These are phyloP conservation scores for Diospyros kaki DNA, from an alignment of 148 eudicot genomes.

Conservation along the genomic window DNA sequence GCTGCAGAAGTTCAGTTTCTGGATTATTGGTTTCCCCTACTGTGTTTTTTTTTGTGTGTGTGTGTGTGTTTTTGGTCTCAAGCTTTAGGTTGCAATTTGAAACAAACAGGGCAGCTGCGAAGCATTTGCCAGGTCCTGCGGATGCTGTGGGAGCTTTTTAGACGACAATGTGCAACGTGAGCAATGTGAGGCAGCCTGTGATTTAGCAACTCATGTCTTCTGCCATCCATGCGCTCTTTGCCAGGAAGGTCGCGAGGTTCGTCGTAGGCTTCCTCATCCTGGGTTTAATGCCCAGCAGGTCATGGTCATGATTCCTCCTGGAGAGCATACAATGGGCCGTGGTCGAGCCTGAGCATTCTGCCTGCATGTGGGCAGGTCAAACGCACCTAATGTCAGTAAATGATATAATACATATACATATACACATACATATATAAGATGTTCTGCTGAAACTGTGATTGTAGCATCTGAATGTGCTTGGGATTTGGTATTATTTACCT, in stretches of 20 bases:
- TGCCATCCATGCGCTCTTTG: conserved; percentile 89
- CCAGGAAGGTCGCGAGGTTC: conserved; percentile 92
- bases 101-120: conserved; percentile 70
- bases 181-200: conserved; percentile 76
- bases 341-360: conserved; percentile 19
- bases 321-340: conserved; percentile 76
- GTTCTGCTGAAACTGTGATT: neutral
- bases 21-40: neutral
- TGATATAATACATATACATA: neutral
- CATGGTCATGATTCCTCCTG: conserved; percentile 64
- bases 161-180: conserved; percentile 71
- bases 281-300: conserved; percentile 62
- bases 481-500: neutral
- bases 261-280: conserved; percentile 90
- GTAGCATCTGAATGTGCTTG: neutral
- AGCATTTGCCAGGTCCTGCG: conserved; percentile 49
- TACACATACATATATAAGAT: no score
- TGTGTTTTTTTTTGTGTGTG: no score
- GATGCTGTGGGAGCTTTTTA: conserved; percentile 52
- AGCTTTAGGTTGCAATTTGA: neutral
- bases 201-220: conserved; percentile 67
- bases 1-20: neutral
- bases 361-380: conserved; percentile 2
- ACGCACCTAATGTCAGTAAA: neutral
- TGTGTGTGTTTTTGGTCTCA: neutral